These are phyloP conservation scores for Phylloboletellus chloephorus DNA, from an alignment of 1,284 basidiomycete species.

Conservation along the genomic window DNA sequence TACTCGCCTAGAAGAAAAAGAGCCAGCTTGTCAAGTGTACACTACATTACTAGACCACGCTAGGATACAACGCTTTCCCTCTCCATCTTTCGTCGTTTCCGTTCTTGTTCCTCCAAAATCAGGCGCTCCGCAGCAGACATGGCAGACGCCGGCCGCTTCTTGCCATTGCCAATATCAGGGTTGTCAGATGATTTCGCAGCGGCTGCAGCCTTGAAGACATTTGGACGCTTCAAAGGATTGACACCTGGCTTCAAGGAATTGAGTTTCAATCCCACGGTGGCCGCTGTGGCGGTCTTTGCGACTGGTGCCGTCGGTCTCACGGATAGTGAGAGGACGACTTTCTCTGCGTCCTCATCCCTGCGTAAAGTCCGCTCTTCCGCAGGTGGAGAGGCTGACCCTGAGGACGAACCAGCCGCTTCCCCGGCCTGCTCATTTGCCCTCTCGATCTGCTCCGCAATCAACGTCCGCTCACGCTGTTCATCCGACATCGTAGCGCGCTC, in stretches of 20 bases:
- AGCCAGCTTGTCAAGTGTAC: too few species aligned
- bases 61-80: conserved; percentile 38
- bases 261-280: conserved; percentile 49
- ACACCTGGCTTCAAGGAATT: conserved; percentile 42
- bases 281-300: conserved; percentile 23
- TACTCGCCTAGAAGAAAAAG: too few species aligned
- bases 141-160: conserved; percentile 50
- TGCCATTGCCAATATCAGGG: conserved; percentile 35
- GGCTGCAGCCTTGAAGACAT: conserved; percentile 63
- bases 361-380: conserved; percentile 59
- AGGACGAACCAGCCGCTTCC: conserved; percentile 39
- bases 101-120: conserved; percentile 82
- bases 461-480: conserved; percentile 86
- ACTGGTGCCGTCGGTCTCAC: conserved; percentile 43
- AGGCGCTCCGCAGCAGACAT: conserved; percentile 82
- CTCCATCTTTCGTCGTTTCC: conserved; percentile 70
- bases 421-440: conserved; percentile 80
- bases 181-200: conserved; percentile 28
- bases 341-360: conserved; percentile 67
- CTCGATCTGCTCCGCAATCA: conserved; percentile 93
- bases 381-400: conserved; percentile 36
- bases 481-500: conserved; percentile 89
- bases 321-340: conserved; percentile 66
- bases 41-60: conserved; percentile 6
- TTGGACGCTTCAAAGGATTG: conserved; percentile 63